A percentile compares a stretch with the other conserved stretches of the same genome.
phyloP scores from a whole-genome alignment of 2,329 filamentous ascomycete species.

The Epichloe baconii region DNA sequence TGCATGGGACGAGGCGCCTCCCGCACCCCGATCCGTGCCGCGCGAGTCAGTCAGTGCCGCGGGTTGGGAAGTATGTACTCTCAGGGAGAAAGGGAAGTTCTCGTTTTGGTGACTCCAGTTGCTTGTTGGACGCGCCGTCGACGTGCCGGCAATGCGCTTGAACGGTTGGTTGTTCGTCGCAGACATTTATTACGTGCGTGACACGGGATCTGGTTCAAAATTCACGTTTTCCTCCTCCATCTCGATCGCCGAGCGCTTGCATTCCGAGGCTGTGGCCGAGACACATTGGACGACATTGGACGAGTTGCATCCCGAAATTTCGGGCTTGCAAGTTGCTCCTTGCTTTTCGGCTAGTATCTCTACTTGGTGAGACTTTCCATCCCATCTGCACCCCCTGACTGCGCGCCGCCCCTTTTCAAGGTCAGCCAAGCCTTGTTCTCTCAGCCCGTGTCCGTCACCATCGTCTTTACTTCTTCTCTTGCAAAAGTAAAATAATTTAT shows the following conservation, averaged over 20 bases:
- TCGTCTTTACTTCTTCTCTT: no score
- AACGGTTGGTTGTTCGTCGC: background rate
- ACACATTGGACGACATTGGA: background rate
- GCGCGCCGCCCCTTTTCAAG: background rate
- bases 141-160: background rate
- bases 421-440: background rate
- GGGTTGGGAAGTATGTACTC: background rate
- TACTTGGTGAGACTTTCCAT: no score
- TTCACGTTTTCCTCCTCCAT: background rate
- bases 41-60: conserved; percentile 3
- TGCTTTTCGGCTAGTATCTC: background rate
- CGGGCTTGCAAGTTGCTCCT: background rate
- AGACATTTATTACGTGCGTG: background rate
- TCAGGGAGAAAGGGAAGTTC: background rate
- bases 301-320: background rate
- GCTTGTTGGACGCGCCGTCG: background rate
- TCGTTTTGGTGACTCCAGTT: background rate
- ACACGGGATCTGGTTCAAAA: background rate
- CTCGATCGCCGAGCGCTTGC: background rate
- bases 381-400: background rate
- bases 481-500: no score
- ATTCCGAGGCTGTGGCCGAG: background rate
- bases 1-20: conserved; percentile 4
- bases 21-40: conserved; percentile 7
- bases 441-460: background rate